A percentile compares a stretch with the other conserved stretches of the same genome.
Evolutionary conservation across 2,329 filamentous ascomycete species (phyloP).

Genomic region (Botrytis fabae): DNA sequence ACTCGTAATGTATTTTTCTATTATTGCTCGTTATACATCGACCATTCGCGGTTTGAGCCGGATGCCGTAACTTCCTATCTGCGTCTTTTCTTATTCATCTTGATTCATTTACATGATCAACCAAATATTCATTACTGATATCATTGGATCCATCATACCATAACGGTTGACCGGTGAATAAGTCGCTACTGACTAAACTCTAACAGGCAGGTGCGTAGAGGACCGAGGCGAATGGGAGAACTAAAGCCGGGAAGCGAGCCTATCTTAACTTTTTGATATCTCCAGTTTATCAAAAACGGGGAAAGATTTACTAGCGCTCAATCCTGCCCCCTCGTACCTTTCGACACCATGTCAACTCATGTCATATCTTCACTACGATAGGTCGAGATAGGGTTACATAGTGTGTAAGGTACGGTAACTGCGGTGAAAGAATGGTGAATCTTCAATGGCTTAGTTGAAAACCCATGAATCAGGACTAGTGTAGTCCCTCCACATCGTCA

Average conservation of each 20-base stretch:
- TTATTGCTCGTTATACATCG: background rate
- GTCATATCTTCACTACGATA: background rate
- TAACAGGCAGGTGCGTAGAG: constrained; percentile 10
- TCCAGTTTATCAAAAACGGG: constrained; percentile 9
- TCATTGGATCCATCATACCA: background rate
- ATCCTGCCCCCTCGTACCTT: constrained; percentile 8
- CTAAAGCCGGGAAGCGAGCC: constrained; percentile 13
- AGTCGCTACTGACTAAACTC: background rate
- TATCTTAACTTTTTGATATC: background rate
- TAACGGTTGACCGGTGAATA: background rate
- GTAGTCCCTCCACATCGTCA: constrained; percentile 8
- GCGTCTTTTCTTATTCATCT: background rate
- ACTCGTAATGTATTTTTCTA: background rate
- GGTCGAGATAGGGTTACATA: background rate
- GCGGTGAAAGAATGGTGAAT: constrained; percentile 5
- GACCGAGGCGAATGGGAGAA: background rate
- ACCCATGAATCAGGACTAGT: background rate
- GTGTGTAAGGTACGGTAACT: background rate
- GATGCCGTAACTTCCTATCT: background rate
- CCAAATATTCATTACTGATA: constrained; percentile 7
- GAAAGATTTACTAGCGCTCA: background rate
- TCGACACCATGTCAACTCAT: background rate
- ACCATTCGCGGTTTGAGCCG: background rate
- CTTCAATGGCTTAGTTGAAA: background rate
- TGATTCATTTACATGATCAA: background rate